Conservation (phyloP, 768 basidiomycete genomes). For the Rhizopogon vesiculosus region DNA sequence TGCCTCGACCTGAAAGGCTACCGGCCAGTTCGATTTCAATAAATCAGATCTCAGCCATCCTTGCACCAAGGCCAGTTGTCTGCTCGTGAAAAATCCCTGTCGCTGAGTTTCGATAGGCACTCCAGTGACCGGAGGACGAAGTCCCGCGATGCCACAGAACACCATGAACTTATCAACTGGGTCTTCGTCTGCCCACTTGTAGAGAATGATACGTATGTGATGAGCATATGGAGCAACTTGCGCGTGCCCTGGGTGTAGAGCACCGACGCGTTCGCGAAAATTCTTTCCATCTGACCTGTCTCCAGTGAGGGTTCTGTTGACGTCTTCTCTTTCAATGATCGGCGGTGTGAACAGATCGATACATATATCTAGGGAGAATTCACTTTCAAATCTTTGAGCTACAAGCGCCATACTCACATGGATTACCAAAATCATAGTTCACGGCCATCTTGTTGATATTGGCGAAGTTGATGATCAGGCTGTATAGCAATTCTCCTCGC, state of each 20-base stretch:
- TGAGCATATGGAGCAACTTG: slow-evolving; percentile 65
- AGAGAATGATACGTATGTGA: slow-evolving; percentile 61
- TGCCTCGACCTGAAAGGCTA: slow-evolving; percentile 76
- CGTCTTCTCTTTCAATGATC: slow-evolving; percentile 52
- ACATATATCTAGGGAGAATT: slow-evolving; percentile 45
- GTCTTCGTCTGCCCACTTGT: slow-evolving; percentile 29
- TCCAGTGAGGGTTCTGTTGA: slow-evolving; percentile 46
- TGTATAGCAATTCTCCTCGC: slow-evolving; percentile 45
- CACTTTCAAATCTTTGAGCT: slow-evolving; percentile 10
- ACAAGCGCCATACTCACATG: slow-evolving; percentile 42
- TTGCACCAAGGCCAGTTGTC: slow-evolving; percentile 41
- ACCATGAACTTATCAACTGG: slow-evolving; percentile 44
- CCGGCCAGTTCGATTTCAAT: slow-evolving; percentile 47
- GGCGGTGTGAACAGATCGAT: slow-evolving; percentile 68
- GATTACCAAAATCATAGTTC: slow-evolving; percentile 55
- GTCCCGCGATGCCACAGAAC: slow-evolving; percentile 49
- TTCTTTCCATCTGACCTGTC: slow-evolving; percentile 33
- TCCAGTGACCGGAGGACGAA: slow-evolving; percentile 30
- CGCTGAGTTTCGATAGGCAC: slow-evolving; percentile 44
- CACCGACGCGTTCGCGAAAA: slow-evolving; percentile 54
- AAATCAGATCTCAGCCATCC: slow-evolving; percentile 30
- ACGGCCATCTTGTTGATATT: slow-evolving; percentile 57
- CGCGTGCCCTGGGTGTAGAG: slow-evolving; percentile 54
- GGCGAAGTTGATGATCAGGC: slow-evolving; percentile 49
- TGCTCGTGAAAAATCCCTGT: slow-evolving; percentile 47